phyloP scores from a whole-genome alignment of 2,329 filamentous ascomycete species.

The Purpureocillium takamizusanense region DNA sequence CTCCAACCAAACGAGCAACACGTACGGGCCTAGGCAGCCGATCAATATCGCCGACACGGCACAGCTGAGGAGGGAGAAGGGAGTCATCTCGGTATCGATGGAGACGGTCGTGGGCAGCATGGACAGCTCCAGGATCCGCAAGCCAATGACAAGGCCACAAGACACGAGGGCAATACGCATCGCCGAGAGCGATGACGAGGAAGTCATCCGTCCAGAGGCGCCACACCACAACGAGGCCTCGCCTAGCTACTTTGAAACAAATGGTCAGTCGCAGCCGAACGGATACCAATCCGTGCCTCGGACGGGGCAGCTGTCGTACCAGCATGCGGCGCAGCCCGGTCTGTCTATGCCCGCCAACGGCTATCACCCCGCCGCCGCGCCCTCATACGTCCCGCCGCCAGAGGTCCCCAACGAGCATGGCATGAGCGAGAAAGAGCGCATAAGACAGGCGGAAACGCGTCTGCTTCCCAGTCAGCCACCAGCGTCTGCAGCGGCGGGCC shows the following conservation, averaged over 20 bases:
- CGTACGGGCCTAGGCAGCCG: slow-evolving; percentile 21
- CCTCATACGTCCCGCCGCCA: slow-evolving; percentile 51
- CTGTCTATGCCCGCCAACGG: slow-evolving; percentile 7
- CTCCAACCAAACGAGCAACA: slow-evolving; percentile 15
- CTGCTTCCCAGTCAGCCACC: slow-evolving; percentile 71
- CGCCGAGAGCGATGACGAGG: slow-evolving; percentile 22
- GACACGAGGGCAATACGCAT: slow-evolving; percentile 17
- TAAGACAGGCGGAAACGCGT: slow-evolving; percentile 67
- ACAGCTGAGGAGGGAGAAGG: slow-evolving; percentile 76
- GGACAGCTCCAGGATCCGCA: slow-evolving; percentile 50
- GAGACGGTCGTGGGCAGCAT: slow-evolving; percentile 81
- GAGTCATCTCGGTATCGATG: slow-evolving; percentile 79
- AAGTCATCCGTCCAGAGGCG: slow-evolving; percentile 14
- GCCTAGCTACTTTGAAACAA: slow-evolving; percentile 14
- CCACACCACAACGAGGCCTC: slow-evolving; percentile 1
- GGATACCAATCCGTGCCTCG: slow-evolving; percentile 15
- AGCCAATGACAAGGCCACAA: slow-evolving; percentile 14
- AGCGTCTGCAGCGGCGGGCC: slow-evolving; percentile 33
- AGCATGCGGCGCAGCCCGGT: no score
- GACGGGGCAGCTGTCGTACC: slow-evolving; percentile 2
- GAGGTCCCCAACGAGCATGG: slow-evolving; percentile 48
- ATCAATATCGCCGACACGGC: slow-evolving; percentile 81
- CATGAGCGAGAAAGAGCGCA: slow-evolving; percentile 72
- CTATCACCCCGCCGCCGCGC: slow-evolving; percentile 17
- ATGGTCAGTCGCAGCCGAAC: slow-evolving; percentile 19